A percentile compares a stretch with the other conserved stretches of the same genome.
Conservation (phyloP, 2,329 filamentous ascomycete species). For the Neofusicoccum kwambonambiense region DNA sequence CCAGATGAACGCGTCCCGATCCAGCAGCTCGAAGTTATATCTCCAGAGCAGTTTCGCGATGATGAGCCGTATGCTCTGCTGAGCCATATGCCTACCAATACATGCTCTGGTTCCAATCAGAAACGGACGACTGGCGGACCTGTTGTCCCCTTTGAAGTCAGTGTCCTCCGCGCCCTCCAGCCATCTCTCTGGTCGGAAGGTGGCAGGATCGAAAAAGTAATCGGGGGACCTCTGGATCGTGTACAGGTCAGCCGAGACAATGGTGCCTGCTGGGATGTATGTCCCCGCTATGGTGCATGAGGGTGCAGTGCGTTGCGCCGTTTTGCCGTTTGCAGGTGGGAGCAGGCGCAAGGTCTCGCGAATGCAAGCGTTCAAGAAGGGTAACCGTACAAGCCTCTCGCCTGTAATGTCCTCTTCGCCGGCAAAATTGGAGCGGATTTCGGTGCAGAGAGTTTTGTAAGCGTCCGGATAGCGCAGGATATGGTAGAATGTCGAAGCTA, state of each 20-base stretch:
- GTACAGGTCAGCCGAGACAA: not conserved
- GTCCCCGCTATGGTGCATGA: not conserved
- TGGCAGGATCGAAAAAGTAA: not conserved
- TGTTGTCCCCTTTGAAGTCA: not conserved
- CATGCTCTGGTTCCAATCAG: not conserved
- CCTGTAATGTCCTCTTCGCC: not conserved
- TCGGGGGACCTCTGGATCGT: not conserved
- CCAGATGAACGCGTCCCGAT: not conserved
- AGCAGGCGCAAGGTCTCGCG: not conserved
- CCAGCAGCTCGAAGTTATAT: not conserved
- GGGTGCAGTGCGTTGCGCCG: not conserved
- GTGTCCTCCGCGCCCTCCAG: not conserved
- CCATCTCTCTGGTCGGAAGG: not conserved
- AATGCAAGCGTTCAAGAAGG: not conserved
- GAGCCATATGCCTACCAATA: not conserved
- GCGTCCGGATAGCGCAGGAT: not conserved
- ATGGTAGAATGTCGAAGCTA: not conserved
- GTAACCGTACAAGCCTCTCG: not conserved
- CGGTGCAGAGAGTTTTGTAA: not conserved
- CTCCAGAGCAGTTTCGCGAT: not conserved
- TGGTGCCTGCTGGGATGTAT: not conserved
- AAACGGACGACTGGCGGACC: not conserved
- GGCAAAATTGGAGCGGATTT: not conserved
- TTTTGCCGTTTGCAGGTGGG: not conserved
- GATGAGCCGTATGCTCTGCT: not conserved